Conservation (phyloP, 2,329 filamentous ascomycete genomes). For the Annulohypoxylon truncatum region DNA sequence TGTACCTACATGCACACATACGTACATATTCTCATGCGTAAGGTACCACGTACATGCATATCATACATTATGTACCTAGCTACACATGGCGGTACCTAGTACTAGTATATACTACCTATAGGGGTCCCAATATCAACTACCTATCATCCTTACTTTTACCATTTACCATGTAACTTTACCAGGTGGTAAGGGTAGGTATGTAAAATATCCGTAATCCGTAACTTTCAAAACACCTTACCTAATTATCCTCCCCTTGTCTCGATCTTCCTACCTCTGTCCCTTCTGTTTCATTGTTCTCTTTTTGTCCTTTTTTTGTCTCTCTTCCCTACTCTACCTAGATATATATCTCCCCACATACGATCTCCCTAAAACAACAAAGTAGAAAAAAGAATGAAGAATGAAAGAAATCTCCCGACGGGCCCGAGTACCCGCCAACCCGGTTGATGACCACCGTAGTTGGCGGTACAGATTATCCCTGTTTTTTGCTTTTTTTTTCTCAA, state of each 20-base stretch:
- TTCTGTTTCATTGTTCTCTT: background rate
- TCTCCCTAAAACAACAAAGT: background rate
- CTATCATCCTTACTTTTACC: background rate
- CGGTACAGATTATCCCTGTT: slow-evolving; percentile 36
- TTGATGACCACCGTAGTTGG: slow-evolving; percentile 34
- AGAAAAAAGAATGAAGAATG: background rate
- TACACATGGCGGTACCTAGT: background rate
- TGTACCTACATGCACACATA: slow-evolving; percentile 28
- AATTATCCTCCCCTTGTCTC: background rate
- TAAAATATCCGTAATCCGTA: background rate
- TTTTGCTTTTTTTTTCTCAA: slow-evolving; percentile 36
- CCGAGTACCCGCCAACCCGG: slow-evolving; percentile 41
- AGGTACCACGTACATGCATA: slow-evolving; percentile 30
- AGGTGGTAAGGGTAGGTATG: background rate
- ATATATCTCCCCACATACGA: background rate
- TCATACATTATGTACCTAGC: slow-evolving; percentile 10
- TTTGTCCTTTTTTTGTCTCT: background rate
- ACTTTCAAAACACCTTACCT: slow-evolving; percentile 1
- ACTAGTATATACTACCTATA: too few relatives aligned
- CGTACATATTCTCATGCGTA: slow-evolving; percentile 22
- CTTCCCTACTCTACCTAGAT: background rate
- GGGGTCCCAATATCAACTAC: slow-evolving; percentile 6
- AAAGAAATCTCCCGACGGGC: slow-evolving; percentile 29
- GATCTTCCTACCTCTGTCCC: background rate
- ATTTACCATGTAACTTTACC: background rate